Evolutionary conservation across 768 basidiomycete species (phyloP).

Genomic region (Dioszegia hungarica): DNA sequence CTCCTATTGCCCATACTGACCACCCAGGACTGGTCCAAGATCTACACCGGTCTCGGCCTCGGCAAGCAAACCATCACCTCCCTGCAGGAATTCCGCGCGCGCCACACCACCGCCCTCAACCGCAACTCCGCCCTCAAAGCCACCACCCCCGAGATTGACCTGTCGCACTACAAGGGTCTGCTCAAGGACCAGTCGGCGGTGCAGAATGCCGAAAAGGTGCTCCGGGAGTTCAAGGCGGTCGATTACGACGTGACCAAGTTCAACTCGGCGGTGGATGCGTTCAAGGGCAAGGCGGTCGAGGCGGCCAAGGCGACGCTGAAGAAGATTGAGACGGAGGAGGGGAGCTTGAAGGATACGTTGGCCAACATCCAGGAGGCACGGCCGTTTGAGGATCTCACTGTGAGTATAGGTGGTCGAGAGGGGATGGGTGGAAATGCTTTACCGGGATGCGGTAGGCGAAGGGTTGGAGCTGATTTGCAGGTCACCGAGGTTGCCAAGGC

Average conservation of each 20-base stretch:
- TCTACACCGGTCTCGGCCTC: conserved; percentile 49
- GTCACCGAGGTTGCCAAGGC: conserved; percentile 84
- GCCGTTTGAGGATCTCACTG: conserved; percentile 94
- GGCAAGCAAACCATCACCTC: conserved; percentile 74
- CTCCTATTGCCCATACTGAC: background rate
- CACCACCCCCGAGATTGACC: conserved; percentile 72
- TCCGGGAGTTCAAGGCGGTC: conserved; percentile 86
- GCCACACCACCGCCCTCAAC: conserved; percentile 69
- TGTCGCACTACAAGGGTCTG: conserved; percentile 82
- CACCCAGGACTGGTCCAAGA: conserved; percentile 49
- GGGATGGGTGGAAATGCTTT: background rate
- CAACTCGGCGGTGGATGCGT: conserved; percentile 91
- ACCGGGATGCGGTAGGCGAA: background rate
- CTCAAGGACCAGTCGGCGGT: conserved; percentile 90
- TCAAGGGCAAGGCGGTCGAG: conserved; percentile 87
- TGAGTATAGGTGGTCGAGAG: conserved; percentile 50
- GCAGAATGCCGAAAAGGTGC: conserved; percentile 83
- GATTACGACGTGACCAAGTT: conserved; percentile 86
- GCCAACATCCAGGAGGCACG: conserved; percentile 96
- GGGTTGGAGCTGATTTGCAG: conserved; percentile 52
- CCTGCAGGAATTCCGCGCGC: conserved; percentile 93
- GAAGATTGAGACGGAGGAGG: conserved; percentile 86
- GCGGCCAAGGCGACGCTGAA: conserved; percentile 83
- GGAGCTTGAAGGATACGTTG: conserved; percentile 84
- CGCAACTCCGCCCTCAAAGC: conserved; percentile 42